Conservation (phyloP, 768 basidiomycete genomes). For the Leucosporidium creatinivorum region DNA sequence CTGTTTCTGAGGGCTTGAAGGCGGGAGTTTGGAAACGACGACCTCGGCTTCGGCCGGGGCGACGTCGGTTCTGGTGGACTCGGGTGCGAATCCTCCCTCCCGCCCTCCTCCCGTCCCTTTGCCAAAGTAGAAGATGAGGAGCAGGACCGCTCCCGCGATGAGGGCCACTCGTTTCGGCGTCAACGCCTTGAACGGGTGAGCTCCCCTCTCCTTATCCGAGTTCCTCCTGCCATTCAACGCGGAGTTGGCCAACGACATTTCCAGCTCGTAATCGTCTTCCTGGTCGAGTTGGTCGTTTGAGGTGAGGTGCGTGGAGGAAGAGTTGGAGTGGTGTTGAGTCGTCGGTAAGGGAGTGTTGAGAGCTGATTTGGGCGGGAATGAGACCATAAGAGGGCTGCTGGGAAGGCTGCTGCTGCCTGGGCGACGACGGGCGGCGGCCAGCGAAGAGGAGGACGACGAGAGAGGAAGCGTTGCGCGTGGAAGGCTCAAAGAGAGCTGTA, state of each 20-base stretch:
- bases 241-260: constrained; percentile 21
- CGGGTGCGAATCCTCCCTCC: background rate
- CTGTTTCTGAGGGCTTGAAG: constrained; percentile 23
- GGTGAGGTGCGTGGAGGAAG: no score
- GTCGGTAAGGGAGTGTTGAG: background rate
- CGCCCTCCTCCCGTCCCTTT: constrained; percentile 11
- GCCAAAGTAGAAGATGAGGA: constrained; percentile 31
- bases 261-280: constrained; percentile 9
- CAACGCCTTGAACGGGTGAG: constrained; percentile 21
- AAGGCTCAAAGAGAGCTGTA: no score
- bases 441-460: no score
- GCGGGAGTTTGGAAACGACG: constrained; percentile 23
- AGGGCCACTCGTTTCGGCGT: constrained; percentile 28
- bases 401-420: no score
- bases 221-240: background rate
- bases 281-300: background rate
- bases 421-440: no score
- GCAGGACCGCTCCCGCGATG: constrained; percentile 23
- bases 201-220: background rate
- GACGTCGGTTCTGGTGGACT: background rate
- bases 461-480: no score
- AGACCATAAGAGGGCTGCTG: no score
- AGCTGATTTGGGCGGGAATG: background rate
- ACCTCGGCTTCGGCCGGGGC: constrained; percentile 1
- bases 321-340: background rate